A percentile compares a stretch with the other conserved stretches of the same genome.
phyloP scores from a whole-genome alignment of 1,284 basidiomycete genomes.

The Erythrobasidium hasegawianum region DNA sequence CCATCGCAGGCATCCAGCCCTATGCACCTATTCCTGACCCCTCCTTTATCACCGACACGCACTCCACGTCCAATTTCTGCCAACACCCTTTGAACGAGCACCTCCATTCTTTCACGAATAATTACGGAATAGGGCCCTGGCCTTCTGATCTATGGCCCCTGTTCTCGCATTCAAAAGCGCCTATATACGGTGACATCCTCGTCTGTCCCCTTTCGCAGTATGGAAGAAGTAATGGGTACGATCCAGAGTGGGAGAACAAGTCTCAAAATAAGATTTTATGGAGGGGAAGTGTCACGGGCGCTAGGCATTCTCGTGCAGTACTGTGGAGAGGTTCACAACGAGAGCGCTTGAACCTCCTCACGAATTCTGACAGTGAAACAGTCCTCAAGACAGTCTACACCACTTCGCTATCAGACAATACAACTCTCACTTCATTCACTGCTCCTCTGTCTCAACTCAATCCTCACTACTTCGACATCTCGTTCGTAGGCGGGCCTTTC shows the following conservation, averaged over 20 bases:
- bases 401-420: constrained; percentile 4
- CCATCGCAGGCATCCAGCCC: not conserved
- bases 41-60: constrained; percentile 37
- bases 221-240: constrained; percentile 44
- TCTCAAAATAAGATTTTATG: constrained; percentile 46
- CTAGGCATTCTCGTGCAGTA: constrained; percentile 39
- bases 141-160: constrained; percentile 44
- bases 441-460: constrained; percentile 36
- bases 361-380: constrained; percentile 39
- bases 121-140: constrained; percentile 38
- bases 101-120: constrained; percentile 21
- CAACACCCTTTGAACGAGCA: constrained; percentile 34
- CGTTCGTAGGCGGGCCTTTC: constrained; percentile 43
- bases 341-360: constrained; percentile 43
- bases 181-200: constrained; percentile 46
- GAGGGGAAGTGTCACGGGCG: constrained; percentile 52
- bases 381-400: constrained; percentile 40
- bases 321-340: constrained; percentile 45
- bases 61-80: constrained; percentile 39
- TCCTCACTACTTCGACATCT: constrained; percentile 44
- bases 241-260: constrained; percentile 50
- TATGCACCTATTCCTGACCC: not conserved
- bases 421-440: constrained; percentile 27
- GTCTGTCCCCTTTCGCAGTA: constrained; percentile 48
- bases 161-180: constrained; percentile 47